Conservation (phyloP, 768 basidiomycete genomes). For the Amanita muscaria region DNA sequence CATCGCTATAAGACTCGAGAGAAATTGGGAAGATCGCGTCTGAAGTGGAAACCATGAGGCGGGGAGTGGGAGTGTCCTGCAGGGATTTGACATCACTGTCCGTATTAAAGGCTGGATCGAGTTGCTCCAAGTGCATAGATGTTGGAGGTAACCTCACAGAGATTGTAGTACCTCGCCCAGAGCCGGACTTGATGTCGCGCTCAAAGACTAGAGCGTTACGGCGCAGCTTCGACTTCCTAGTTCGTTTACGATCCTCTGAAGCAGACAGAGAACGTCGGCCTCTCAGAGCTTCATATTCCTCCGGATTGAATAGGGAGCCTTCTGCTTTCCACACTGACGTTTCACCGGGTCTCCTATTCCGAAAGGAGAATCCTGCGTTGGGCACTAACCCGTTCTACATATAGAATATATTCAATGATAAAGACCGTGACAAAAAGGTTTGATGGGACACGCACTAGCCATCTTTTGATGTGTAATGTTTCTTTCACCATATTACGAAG, state of each 20-base stretch:
- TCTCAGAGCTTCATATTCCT: not conserved
- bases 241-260: not conserved
- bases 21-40: conserved; percentile 5
- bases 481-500: conserved; percentile 8
- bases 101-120: not conserved
- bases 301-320: conserved; percentile 1
- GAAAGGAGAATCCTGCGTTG: not conserved
- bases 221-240: not conserved
- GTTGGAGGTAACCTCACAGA: not conserved
- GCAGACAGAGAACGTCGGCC: not conserved
- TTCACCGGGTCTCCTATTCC: not conserved
- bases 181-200: not conserved
- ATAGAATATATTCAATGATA: not conserved
- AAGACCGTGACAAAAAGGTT: not conserved
- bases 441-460: conserved; percentile 6
- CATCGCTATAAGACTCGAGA: conserved; percentile 3
- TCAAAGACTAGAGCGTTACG: conserved; percentile 7
- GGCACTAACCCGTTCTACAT: conserved; percentile 7
- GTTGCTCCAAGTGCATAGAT: not conserved
- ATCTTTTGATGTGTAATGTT: conserved; percentile 7
- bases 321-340: conserved; percentile 4
- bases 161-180: not conserved
- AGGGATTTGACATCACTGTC: not conserved
- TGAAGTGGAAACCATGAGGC: conserved; percentile 9
- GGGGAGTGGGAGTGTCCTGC: not conserved